A percentile compares a stretch with the other conserved stretches of the same genome.
Evolutionary conservation across 345 rosid species (phyloP).

Genomic region (Lenwebbia sp.): DNA sequence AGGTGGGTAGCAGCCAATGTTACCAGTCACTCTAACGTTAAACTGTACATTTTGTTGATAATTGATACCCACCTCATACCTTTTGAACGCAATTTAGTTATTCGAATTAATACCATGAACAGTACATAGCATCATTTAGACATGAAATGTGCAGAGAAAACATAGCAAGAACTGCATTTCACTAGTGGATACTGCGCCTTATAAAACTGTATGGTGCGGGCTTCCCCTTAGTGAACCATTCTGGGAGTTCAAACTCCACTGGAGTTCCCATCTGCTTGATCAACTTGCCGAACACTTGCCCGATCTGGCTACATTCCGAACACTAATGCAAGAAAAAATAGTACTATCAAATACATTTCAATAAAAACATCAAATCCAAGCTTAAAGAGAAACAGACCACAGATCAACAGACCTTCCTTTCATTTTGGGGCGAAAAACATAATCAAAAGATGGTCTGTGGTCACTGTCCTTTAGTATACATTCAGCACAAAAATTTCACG

Average conservation of each 20-base stretch:
- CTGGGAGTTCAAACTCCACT: slow-evolving; percentile 80
- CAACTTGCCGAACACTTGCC: slow-evolving; percentile 48
- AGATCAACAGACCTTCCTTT: neutral
- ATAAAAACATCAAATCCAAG: neutral
- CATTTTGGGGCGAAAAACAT: neutral
- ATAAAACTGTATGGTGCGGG: slow-evolving; percentile 54
- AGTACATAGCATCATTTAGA: neutral
- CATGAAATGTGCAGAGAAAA: neutral
- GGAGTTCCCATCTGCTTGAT: slow-evolving; percentile 49
- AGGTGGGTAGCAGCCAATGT: neutral
- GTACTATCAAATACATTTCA: neutral
- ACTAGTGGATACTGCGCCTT: slow-evolving; percentile 76
- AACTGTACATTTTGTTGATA: neutral
- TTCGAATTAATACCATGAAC: neutral
- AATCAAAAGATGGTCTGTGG: neutral
- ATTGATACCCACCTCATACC: neutral
- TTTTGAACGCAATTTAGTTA: neutral
- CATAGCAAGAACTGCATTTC: neutral
- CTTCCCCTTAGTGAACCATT: slow-evolving; percentile 62
- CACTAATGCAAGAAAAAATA: slow-evolving; percentile 26
- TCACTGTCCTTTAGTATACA: neutral
- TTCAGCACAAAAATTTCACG: neutral
- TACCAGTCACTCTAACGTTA: neutral
- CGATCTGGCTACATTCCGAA: slow-evolving; percentile 28
- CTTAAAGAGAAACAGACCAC: neutral